Base-by-base conservation (phyloP, 1,284 basidiomycete species). In the Ganoderma sinense region DNA sequence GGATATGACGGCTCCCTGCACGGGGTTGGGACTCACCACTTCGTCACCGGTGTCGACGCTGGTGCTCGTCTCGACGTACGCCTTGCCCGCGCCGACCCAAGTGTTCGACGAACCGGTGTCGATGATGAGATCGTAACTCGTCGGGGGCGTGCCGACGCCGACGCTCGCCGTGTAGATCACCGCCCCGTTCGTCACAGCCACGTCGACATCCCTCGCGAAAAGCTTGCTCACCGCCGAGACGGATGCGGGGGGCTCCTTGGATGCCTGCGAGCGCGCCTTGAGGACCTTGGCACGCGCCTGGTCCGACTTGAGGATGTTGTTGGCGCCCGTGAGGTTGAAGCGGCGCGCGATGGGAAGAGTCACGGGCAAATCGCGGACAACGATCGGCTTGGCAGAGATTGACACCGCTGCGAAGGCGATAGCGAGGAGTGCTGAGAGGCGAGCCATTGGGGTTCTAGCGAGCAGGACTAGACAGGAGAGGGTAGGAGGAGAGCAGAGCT, bases 51-150 rank as follows among this genome's bases (percentile, higher is more conserved):
- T 78, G 48, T 71, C 71, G 23, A 60, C 63, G 67, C 86, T 87
- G 62, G 87, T 86, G 71, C 79, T 81, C 1, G 89, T 90, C 69
- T 71, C 58, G 18, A 77, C 77, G 72, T 88, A 91, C 0, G 78
- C 16, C 23, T 68, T 78, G 23, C 41, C 71, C 14, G 89, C 87
- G 31, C 89, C 89, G 59, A 91, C 80, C 90, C 90, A 91, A 8
- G 89, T 91, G 80, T 90, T 90, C 29, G 89, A 89, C 65, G 77
- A 78, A n/a, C 78, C 78, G 2, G 77, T 78, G 55, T 80, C 78
- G 48, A 79, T 70, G 60, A 79, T 72, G 36, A 79, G 65, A 51
- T 70, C 68, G 68, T 76, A 78, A 16, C 67, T 66, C 6, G 75
- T 77, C 14, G 78, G 69, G 40, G 78, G 78, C 29, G 66, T 70